Evolutionary conservation across 306 rosid genomes (phyloP).

Genomic region (Sechiopsis laciniata): DNA sequence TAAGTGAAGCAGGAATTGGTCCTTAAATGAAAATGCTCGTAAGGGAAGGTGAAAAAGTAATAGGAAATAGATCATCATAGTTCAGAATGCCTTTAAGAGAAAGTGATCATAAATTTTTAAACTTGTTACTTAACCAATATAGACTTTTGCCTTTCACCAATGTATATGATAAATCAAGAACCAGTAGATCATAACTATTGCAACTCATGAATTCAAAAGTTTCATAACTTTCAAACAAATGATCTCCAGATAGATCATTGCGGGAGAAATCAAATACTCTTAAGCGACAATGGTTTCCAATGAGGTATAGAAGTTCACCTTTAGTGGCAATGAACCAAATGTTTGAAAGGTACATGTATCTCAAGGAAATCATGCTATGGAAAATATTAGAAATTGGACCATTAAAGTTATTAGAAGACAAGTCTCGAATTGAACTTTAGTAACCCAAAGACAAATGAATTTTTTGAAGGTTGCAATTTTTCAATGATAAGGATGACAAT

Average conservation of each 20-base stretch:
- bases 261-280: not conserved
- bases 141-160: too few species aligned
- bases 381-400: not conserved
- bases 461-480: not conserved
- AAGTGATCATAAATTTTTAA: not conserved
- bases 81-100: too few species aligned
- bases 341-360: constrained; percentile 11
- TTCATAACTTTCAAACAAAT: not conserved
- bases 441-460: too few species aligned
- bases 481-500: constrained; percentile 14
- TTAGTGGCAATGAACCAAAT: too few species aligned
- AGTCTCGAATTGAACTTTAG: not conserved
- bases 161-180: not conserved
- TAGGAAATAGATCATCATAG: too few species aligned
- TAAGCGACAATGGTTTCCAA: not conserved
- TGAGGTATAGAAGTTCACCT: too few species aligned
- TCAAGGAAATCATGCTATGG: constrained; percentile 9
- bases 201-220: not conserved
- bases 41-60: too few species aligned
- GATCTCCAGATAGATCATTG: not conserved
- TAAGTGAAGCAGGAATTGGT: too few species aligned
- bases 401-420: not conserved
- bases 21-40: too few species aligned
- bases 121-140: constrained; percentile 3
- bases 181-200: not conserved